Conservation (phyloP, 2,329 filamentous ascomycete species). For the Epicoccum sorghinum region DNA sequence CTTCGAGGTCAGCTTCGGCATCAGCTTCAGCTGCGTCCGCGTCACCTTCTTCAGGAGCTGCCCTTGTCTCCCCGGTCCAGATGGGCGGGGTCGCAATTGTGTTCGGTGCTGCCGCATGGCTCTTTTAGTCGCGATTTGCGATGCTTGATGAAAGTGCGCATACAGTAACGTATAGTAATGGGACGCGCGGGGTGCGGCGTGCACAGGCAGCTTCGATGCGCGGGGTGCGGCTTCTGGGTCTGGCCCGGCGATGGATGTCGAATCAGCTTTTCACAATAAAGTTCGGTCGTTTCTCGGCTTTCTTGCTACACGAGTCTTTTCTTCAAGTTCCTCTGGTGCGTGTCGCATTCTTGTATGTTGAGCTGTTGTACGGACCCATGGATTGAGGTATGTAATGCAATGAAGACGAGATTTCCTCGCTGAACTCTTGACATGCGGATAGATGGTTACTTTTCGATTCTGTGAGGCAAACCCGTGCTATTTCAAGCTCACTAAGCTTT, state of each 20-base stretch:
- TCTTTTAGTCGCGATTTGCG: conserved; percentile 2
- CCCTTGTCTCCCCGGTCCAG: neutral
- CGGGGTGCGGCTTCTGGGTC: neutral
- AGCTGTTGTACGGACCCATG: too few relatives aligned
- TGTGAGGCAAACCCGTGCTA: neutral
- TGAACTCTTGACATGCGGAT: too few relatives aligned
- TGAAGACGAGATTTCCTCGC: too few relatives aligned
- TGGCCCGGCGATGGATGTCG: neutral
- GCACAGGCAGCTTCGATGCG: neutral
- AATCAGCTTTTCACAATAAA: neutral
- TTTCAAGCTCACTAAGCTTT: conserved; percentile 14
- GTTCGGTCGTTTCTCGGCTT: neutral
- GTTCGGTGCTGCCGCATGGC: conserved; percentile 15
- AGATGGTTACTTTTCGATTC: too few relatives aligned
- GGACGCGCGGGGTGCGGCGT: neutral
- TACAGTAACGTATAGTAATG: neutral
- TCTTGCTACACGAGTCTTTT: neutral
- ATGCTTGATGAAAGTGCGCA: too few relatives aligned
- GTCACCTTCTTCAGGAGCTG: conserved; percentile 1
- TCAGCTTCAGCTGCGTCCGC: conserved; percentile 2
- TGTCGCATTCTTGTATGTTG: neutral
- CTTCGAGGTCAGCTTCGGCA: neutral
- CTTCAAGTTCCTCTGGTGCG: neutral
- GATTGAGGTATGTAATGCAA: too few relatives aligned
- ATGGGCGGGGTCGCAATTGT: conserved; percentile 7